These are phyloP conservation scores for Alloascoidea africana DNA, from an alignment of 805 yeast genomes.

Conservation along the genomic window DNA sequence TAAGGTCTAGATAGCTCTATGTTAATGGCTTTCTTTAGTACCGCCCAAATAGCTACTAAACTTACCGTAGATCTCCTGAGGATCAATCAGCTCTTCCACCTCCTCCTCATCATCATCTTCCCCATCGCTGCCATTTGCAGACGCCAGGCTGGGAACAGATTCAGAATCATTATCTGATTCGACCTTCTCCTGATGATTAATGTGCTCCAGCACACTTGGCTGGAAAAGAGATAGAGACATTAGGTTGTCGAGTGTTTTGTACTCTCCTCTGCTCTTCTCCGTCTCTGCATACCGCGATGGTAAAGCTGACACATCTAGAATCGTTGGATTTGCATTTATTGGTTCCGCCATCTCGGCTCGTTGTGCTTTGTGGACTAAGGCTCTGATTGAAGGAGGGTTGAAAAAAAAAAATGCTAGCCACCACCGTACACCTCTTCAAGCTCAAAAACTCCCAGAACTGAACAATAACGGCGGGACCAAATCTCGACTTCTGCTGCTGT, in stretches of 20 bases:
- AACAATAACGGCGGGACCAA: too few species aligned
- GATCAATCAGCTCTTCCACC: conserved; percentile 51
- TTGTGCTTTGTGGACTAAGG: too few species aligned
- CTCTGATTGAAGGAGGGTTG: too few species aligned
- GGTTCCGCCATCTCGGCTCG: conserved; percentile 84
- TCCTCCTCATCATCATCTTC: conserved; percentile 13
- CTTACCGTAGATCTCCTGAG: conserved; percentile 69
- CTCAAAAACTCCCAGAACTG: too few species aligned
- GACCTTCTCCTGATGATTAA: conserved; percentile 8
- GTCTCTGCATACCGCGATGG: conserved; percentile 44
- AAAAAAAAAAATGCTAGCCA: too few species aligned
- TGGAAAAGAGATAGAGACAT: conserved; percentile 9
- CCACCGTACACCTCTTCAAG: too few species aligned
- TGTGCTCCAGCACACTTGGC: conserved; percentile 13
- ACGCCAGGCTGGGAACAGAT: conserved; percentile 6
- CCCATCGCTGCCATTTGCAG: conserved; percentile 9
- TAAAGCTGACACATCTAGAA: conserved; percentile 57
- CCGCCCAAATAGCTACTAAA: not conserved
- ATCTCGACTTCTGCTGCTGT: too few species aligned
- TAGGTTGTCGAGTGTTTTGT: conserved; percentile 7
- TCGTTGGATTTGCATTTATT: conserved; percentile 83
- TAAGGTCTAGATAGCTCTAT: conserved; percentile 26
- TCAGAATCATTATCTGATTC: conserved; percentile 6
- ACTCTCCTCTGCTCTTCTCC: conserved; percentile 6
- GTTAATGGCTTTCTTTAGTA: not conserved